Percentiles rank a stretch among this genome's conserved stretches.
phyloP scores from a whole-genome alignment of 2,329 filamentous ascomycete genomes.

The Fusarium sp. region DNA sequence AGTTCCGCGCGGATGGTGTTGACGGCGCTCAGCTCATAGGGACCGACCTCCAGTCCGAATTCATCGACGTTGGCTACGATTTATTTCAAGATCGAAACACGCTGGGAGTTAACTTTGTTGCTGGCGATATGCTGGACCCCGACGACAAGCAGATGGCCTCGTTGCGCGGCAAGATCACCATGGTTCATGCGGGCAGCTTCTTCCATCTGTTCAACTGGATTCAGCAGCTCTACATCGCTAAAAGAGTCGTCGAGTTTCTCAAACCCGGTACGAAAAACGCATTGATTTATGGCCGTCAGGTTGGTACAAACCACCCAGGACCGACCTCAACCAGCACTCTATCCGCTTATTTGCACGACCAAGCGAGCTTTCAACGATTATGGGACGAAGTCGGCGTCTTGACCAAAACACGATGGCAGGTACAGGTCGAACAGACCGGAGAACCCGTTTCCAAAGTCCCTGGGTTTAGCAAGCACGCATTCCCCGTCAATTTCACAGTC shows the following conservation, averaged over 20 bases:
- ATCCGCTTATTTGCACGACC: conserved; percentile 58
- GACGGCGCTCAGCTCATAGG: conserved; percentile 59
- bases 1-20: conserved; percentile 61
- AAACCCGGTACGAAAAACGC: conserved; percentile 54
- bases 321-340: conserved; percentile 29
- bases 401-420: conserved; percentile 60
- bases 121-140: conserved; percentile 59
- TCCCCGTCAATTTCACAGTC: conserved; percentile 48
- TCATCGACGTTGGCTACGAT: conserved; percentile 68
- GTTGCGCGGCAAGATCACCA: conserved; percentile 54
- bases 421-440: conserved; percentile 51
- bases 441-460: conserved; percentile 40
- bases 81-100: conserved; percentile 67
- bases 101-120: conserved; percentile 58
- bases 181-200: conserved; percentile 60
- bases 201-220: conserved; percentile 61
- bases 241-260: conserved; percentile 56
- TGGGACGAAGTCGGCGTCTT: conserved; percentile 62
- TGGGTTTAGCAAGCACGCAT: conserved; percentile 40
- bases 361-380: conserved; percentile 59
- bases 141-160: conserved; percentile 48
- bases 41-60: conserved; percentile 58
- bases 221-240: conserved; percentile 57
- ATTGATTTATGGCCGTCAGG: conserved; percentile 62
- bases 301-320: conserved; percentile 51